Conservation (phyloP, 2,329 filamentous ascomycete genomes). For the Ophiostoma perfectum region DNA sequence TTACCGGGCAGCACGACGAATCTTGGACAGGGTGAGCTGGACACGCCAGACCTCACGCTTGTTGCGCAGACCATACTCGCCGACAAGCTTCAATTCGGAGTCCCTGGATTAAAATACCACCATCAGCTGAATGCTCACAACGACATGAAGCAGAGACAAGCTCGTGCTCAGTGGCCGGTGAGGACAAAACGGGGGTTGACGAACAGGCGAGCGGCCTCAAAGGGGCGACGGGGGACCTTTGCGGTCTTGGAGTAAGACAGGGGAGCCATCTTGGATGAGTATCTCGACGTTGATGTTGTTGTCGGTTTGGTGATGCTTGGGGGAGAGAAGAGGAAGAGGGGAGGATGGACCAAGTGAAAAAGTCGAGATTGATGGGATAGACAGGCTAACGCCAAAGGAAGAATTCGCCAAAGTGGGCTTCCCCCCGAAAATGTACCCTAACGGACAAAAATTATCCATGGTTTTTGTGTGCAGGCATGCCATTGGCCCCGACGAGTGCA, state of each 20-base stretch:
- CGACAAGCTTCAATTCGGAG: constrained; percentile 98
- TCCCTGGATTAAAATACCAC: constrained; percentile 57
- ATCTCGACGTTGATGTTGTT: constrained; percentile 21
- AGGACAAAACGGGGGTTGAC: constrained; percentile 45
- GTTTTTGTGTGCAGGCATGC: constrained; percentile 20
- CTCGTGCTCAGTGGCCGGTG: constrained; percentile 83
- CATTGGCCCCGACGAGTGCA: neutral
- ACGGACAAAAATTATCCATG: constrained; percentile 17
- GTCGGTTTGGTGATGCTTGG: constrained; percentile 20
- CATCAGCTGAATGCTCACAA: constrained; percentile 50
- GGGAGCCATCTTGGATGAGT: constrained; percentile 34
- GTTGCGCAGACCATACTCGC: constrained; percentile 99
- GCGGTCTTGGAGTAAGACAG: constrained; percentile 98
- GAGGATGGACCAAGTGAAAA: constrained; percentile 14
- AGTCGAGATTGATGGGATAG: constrained; percentile 5
- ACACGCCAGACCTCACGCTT: constrained; percentile 99
- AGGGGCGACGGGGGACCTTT: constrained; percentile 90
- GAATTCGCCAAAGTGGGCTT: constrained; percentile 12
- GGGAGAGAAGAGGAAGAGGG: neutral
- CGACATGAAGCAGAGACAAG: constrained; percentile 88
- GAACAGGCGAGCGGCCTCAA: constrained; percentile 99
- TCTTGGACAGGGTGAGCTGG: constrained; percentile 99
- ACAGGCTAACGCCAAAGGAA: constrained; percentile 10
- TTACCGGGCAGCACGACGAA: constrained; percentile 99
- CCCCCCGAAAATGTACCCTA: constrained; percentile 23